Base-by-base conservation (phyloP, 2,329 filamentous ascomycete species). In the Aspergillus texensis region DNA sequence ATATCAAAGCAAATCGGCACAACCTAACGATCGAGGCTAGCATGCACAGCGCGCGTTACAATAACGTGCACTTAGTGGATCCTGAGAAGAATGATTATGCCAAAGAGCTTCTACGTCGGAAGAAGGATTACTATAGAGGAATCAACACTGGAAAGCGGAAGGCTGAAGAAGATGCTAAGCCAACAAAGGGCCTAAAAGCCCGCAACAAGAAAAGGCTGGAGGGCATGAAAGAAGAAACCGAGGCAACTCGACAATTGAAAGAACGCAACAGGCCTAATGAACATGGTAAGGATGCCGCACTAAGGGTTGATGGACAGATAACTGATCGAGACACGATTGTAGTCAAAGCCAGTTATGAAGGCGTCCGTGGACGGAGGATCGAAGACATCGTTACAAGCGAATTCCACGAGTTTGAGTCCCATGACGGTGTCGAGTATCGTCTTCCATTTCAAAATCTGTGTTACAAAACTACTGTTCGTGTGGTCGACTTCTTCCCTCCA, bases 401-500 rank as follows among this genome's bases (percentile, higher is more conserved):
- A 67, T 75, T 70, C 34, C 79, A 86, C 66, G 73, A 81, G 53
- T 82, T 82, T 21, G 78, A 77, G 34, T 78, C 84, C 1, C 77
- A 83, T 9, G 78, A 74, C 2, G 81, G 80, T 3, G 73, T 80
- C n/a, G 67, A 75, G 26, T 82, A 82, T 62, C 73, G 71, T 3
- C 72, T 94, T 0, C 92, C 93, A 0, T 96, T 96, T 71, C 83
- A 88, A 62, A 93, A 94, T 71, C 80, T 85, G 62, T 91, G 88
- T 48, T 93, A 93, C 74, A 86, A 88, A 54, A 82, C 87, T 26
- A 83, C 85, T 39, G 89, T 92, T 41, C 89, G 92, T n/a, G 89
- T 96, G 1, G 85, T 96, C 41, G 92, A 97, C 78, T 97, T 91
- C 75, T 87, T 85, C 62, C 94, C 94, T 0, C 78, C 83, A 2